Percentiles rank a stretch among this genome's conserved stretches.
phyloP scores from a whole-genome alignment of 306 rosid species.

The Vigna mungo region DNA sequence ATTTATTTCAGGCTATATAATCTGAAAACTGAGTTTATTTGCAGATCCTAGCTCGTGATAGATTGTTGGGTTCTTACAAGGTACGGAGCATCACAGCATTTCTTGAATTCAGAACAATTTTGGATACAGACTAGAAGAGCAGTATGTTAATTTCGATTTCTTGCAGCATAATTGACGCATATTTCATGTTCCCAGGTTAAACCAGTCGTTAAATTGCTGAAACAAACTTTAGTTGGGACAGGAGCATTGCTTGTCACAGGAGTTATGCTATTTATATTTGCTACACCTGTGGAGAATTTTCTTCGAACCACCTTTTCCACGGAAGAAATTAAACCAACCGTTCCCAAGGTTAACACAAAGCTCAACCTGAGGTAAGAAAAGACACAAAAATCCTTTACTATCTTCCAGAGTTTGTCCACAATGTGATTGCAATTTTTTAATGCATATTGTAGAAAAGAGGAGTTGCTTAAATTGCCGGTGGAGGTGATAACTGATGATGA shows the following conservation, averaged over 20 bases:
- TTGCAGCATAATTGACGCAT: constrained; percentile 32
- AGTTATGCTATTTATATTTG: constrained; percentile 79
- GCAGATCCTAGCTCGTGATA: constrained; percentile 94
- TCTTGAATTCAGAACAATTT: constrained; percentile 34
- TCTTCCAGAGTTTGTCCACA: constrained; percentile 11
- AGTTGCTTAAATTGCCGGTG: constrained; percentile 82
- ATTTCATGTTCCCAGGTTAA: constrained; percentile 70
- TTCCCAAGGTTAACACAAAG: constrained; percentile 62
- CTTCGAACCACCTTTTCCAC: constrained; percentile 57
- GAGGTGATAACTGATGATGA: constrained; percentile 84
- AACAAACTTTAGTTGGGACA: constrained; percentile 94
- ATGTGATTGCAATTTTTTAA: constrained; percentile 29
- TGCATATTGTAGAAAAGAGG: constrained; percentile 73
- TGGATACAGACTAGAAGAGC: constrained; percentile 33
- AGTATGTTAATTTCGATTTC: constrained; percentile 32
- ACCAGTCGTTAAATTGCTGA: constrained; percentile 88
- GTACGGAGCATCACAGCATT: constrained; percentile 52
- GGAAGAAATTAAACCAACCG: constrained; percentile 53
- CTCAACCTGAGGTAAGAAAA: constrained; percentile 67
- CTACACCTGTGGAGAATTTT: constrained; percentile 83
- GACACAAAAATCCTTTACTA: constrained; percentile 37
- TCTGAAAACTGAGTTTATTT: constrained; percentile 46
- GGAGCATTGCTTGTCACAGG: constrained; percentile 89
- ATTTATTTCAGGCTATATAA: constrained; percentile 30
- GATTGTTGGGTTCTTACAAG: constrained; percentile 96